Evolutionary conservation across 306 rosid species (phyloP), one percentile per base, ranked within the genome.

Genomic region (Dalbergia oliveri): DNA sequence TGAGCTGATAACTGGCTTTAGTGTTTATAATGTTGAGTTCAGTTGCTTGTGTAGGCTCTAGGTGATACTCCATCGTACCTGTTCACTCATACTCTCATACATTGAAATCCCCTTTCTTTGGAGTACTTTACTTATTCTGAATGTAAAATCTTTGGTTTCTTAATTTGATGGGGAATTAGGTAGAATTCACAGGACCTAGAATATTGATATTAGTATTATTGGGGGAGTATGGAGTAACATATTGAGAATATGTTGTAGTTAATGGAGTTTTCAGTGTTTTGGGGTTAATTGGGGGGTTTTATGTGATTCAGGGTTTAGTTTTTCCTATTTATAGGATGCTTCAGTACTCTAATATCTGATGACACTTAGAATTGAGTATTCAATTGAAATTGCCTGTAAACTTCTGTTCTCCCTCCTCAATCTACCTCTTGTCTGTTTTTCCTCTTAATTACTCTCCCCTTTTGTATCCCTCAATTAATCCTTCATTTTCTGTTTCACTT

Each of bases 11-110:
- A 60, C 72, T 58, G 31, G 44, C 73, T 75, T 49, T 34, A 47
- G 33, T 47, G 18, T 35, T 21, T 56, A 37, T 69, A 39, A 26
- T 49, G 34, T 60, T 59, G 41, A 26, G 73, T 49, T 37, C 23
- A 79, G 66, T 59, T 44, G 67, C 39, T 37, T 37, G 4, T 26
- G 81, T 34, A 64, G 54, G 65, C 11, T 70, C 33, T 56, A 16
- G 69, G 26, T 18, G 72, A 77, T 35, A 45, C 64, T 66, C 64
- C 45, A 45, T 18, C 13, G 16, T 47, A 71, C 60, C 45, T 77
- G 54, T 51, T 71, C 67, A 64, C 57, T 77, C 72, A 9, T 66
- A 21, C 33, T 43, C 57, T 77, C 72, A 9, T 66, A 21, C 33
- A 54, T 44, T 43, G 69, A 57, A 39, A 65, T 43, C 37, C 21